Evolutionary conservation across 805 yeast species (phyloP), one percentile per base, ranked within the genome.

Genomic region (Cyberlindnera lachancei): DNA sequence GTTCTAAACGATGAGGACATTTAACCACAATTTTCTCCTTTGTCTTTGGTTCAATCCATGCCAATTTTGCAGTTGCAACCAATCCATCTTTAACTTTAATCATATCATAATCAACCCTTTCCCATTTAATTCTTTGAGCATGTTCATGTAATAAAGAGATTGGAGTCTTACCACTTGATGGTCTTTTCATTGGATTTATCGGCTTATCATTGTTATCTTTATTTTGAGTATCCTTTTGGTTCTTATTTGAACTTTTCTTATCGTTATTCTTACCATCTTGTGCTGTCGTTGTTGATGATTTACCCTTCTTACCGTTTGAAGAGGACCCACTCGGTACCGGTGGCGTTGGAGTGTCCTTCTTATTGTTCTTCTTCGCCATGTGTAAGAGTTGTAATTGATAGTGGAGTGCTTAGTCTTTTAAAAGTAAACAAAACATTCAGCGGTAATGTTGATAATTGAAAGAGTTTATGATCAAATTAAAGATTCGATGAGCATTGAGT

Each of bases 111-210:
- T 70, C 77, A 4, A 85, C 94, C 43, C 79, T 79, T 37, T 78
- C 80, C 98, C 98, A 90, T 56, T 86, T 85, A 37, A 72, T 75
- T 52, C 79, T 82, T 53, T 85, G 96, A 41, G 92, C 82, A 42
- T 77, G 79, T 50, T 90, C 98, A 48, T 85, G 85, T 5, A 90
- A 66, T 13, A 90, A 57, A 0, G 92, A 77, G 3, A 83, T 86
- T 0, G 98, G 97, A 12, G 90, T 63, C 48, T 90, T 90, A 1
- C 98, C 98, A 36, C 52, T 46, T 1, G 55, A 45, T 5, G 54
- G 55, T 12, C 52, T 41, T 6, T 38, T 31, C 17, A 44, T 43
- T 12, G 41, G 40, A 15, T 37, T 35, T 4, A 30, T 36, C 3
- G 42, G 38, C 15, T 25, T 35, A 13, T 30, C 41, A 9, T 21